Evolutionary conservation across 2,329 filamentous ascomycete species (phyloP).

Genomic region (Helotiales sp.): DNA sequence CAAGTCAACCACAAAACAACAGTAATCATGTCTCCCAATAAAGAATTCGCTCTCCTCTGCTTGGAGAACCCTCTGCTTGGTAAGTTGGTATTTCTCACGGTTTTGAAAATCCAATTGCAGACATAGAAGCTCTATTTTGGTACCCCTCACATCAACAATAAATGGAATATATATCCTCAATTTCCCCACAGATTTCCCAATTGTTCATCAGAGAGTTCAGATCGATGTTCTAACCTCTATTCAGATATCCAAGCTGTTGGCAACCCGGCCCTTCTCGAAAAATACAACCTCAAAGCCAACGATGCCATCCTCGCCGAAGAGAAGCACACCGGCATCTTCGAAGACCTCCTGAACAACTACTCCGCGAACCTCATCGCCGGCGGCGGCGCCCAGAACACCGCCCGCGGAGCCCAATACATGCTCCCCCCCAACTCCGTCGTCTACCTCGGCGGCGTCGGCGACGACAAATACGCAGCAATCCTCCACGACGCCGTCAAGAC

Average conservation of each 20-base stretch:
- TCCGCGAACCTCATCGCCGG: constrained; percentile 94
- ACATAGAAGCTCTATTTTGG: neutral
- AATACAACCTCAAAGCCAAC: constrained; percentile 94
- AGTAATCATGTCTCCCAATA: constrained; percentile 68
- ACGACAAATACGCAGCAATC: constrained; percentile 93
- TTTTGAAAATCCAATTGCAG: constrained; percentile 5
- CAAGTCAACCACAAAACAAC: constrained; percentile 34
- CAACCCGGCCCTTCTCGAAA: constrained; percentile 81
- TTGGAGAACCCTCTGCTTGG: constrained; percentile 97
- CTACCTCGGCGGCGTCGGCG: constrained; percentile 91
- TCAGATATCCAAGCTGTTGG: constrained; percentile 92
- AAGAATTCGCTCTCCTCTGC: constrained; percentile 88
- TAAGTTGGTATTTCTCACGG: constrained; percentile 50
- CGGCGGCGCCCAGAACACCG: constrained; percentile 96
- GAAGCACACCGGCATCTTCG: constrained; percentile 87
- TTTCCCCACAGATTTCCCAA: neutral
- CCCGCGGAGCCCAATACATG: constrained; percentile 94
- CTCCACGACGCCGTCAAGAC: constrained; percentile 84
- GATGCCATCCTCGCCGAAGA: constrained; percentile 96
- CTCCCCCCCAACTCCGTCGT: constrained; percentile 87
- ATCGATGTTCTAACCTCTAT: neutral
- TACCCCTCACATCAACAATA: constrained; percentile 1
- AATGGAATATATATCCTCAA: neutral
- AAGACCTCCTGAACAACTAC: constrained; percentile 91
- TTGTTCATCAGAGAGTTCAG: neutral